These are phyloP conservation scores for Cyberlindnera samutprakarnensis DNA, from an alignment of 805 yeast genomes.

Conservation along the genomic window DNA sequence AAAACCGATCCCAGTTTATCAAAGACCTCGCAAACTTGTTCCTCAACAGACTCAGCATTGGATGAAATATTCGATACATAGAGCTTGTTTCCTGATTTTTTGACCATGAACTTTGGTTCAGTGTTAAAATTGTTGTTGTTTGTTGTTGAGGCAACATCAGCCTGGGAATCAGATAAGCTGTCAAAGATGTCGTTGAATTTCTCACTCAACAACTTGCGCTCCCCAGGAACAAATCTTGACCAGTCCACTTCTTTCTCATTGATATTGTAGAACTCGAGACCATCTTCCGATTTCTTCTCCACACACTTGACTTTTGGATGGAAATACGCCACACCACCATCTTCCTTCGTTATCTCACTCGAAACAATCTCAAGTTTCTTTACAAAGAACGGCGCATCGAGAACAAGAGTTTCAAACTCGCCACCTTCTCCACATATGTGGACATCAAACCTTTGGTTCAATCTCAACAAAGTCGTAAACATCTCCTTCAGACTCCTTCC, in stretches of 20 bases:
- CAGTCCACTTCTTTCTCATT: slow-evolving; percentile 14
- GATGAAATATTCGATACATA: slow-evolving; percentile 38
- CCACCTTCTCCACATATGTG: slow-evolving; percentile 99
- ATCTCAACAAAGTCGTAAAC: slow-evolving; percentile 45
- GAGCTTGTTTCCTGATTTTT: slow-evolving; percentile 22
- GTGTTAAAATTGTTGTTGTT: background rate
- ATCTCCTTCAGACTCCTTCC: slow-evolving; percentile 61
- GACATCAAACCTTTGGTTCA: slow-evolving; percentile 66
- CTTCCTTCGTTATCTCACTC: slow-evolving; percentile 18
- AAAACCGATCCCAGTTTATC: slow-evolving; percentile 32
- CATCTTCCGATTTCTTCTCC: slow-evolving; percentile 25
- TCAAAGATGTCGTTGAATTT: slow-evolving; percentile 31
- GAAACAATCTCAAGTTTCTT: slow-evolving; percentile 30
- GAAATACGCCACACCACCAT: slow-evolving; percentile 67
- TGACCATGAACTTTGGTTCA: slow-evolving; percentile 6
- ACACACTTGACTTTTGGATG: slow-evolving; percentile 45
- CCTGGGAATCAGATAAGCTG: background rate
- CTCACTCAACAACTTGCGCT: slow-evolving; percentile 28
- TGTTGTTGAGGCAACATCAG: background rate
- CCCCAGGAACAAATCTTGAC: slow-evolving; percentile 14
- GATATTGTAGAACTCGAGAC: slow-evolving; percentile 15
- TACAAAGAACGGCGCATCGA: slow-evolving; percentile 82
- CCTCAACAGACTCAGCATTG: slow-evolving; percentile 22
- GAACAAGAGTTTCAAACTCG: slow-evolving; percentile 88
- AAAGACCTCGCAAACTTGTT: slow-evolving; percentile 47